A percentile compares a stretch with the other conserved stretches of the same genome.
Evolutionary conservation across 192 early-diverging fungal species (phyloP).

Genomic region (Entomortierella chlamydospora): DNA sequence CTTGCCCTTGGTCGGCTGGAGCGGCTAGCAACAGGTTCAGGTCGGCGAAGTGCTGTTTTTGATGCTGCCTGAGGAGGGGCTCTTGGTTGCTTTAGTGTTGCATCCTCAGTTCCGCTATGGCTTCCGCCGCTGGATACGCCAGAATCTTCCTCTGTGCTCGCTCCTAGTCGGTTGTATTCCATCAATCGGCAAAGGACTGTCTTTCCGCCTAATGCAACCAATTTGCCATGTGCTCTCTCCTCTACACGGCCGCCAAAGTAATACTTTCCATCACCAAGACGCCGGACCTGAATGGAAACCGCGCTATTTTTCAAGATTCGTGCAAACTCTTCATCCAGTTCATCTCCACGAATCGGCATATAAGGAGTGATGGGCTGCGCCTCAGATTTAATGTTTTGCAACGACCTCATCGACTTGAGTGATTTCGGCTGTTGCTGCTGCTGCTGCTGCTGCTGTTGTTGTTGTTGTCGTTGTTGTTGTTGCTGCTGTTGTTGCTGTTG

Average conservation of each 20-base stretch:
- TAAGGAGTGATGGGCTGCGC: conserved; percentile 36
- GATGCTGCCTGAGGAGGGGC: neutral
- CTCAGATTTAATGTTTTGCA: neutral
- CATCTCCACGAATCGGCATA: conserved; percentile 57
- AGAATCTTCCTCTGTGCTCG: conserved; percentile 16
- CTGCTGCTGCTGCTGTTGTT: conserved; percentile 13
- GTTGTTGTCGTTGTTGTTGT: neutral
- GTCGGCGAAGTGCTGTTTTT: conserved; percentile 9
- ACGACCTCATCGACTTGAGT: neutral
- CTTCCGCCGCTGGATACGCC: conserved; percentile 13
- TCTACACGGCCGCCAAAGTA: conserved; percentile 54
- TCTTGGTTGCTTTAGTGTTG: neutral
- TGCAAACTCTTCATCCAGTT: conserved; percentile 64
- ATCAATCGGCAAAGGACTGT: conserved; percentile 61
- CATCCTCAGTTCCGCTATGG: conserved; percentile 24
- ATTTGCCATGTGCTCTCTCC: conserved; percentile 28
- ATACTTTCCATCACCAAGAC: conserved; percentile 51
- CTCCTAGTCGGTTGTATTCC: conserved; percentile 41
- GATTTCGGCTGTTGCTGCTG: conserved; percentile 3
- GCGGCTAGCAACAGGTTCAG: conserved; percentile 19
- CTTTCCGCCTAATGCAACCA: conserved; percentile 53
- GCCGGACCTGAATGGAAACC: conserved; percentile 57
- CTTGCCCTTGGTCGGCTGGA: conserved; percentile 7
- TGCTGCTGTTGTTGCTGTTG: too few species aligned
- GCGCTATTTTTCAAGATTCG: conserved; percentile 60